These are phyloP conservation scores for Tulasnella sp. DNA, from an alignment of 768 basidiomycete genomes.

Conservation along the genomic window DNA sequence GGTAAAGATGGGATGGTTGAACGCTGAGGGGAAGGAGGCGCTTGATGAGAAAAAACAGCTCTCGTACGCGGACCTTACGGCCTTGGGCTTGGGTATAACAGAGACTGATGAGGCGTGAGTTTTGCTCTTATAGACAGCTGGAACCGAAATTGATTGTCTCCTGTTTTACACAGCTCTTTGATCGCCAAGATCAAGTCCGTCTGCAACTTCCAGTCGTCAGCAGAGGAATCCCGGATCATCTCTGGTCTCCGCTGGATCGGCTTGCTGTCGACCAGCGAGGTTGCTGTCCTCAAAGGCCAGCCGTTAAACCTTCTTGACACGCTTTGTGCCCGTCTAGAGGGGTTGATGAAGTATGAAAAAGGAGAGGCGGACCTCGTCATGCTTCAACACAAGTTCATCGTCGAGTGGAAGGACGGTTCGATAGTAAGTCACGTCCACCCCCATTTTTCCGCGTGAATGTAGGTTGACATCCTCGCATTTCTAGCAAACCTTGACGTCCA, in stretches of 20 bases:
- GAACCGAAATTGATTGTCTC: background rate
- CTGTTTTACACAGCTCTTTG: background rate
- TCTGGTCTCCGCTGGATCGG: constrained; percentile 92
- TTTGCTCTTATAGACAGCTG: background rate
- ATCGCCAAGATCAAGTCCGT: constrained; percentile 9
- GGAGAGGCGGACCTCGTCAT: constrained; percentile 94
- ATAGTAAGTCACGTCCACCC: constrained; percentile 35
- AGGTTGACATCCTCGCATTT: background rate
- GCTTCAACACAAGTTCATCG: constrained; percentile 95
- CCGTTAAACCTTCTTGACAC: constrained; percentile 79
- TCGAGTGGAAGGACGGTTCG: constrained; percentile 77
- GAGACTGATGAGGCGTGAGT: constrained; percentile 59
- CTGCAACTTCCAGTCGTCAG: constrained; percentile 6
- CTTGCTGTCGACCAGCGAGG: constrained; percentile 59
- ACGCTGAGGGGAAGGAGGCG: constrained; percentile 63
- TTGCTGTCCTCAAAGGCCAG: constrained; percentile 37
- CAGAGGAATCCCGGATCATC: constrained; percentile 67
- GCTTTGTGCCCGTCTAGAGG: constrained; percentile 82
- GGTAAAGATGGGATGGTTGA: constrained; percentile 80
- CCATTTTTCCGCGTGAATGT: background rate
- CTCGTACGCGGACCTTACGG: constrained; percentile 77
- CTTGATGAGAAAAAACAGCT: constrained; percentile 50
- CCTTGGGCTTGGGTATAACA: constrained; percentile 58
- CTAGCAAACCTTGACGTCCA: constrained; percentile 80
- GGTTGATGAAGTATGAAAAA: constrained; percentile 79